Conservation (phyloP, 441 rosid genomes). For the Croton setiger region DNA sequence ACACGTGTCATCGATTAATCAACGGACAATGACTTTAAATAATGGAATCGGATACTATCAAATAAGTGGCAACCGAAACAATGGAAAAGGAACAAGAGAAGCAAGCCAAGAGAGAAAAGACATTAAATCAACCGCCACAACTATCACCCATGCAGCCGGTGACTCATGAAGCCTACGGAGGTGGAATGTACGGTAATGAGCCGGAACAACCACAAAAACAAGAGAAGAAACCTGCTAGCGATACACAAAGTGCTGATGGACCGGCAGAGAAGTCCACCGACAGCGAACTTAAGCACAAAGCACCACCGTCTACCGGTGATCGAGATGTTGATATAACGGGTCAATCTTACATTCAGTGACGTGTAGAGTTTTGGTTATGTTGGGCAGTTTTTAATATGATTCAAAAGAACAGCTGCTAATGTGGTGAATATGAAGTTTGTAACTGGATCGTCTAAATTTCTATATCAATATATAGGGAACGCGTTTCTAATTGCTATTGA, state of each 20-base stretch:
- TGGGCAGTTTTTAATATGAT: too few species aligned
- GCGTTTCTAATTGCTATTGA: too few species aligned
- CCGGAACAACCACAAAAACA: slow-evolving; percentile 14
- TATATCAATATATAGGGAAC: too few species aligned
- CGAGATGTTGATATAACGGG: slow-evolving; percentile 59
- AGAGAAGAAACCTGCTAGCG: slow-evolving; percentile 50
- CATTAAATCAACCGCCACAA: slow-evolving; percentile 33
- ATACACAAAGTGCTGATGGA: slow-evolving; percentile 62
- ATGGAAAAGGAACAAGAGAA: slow-evolving; percentile 32
- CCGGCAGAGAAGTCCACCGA: slow-evolving; percentile 25
- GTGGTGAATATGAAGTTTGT: too few species aligned
- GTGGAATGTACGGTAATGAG: slow-evolving; percentile 55
- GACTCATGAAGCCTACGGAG: slow-evolving; percentile 56
- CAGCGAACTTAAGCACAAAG: slow-evolving; percentile 43
- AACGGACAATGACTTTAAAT: too few species aligned
- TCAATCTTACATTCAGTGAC: slow-evolving; percentile 58
- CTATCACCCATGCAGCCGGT: slow-evolving; percentile 47
- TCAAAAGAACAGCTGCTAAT: too few species aligned
- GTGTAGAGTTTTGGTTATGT: not conserved
- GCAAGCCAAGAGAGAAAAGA: slow-evolving; percentile 17
- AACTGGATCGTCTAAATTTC: too few species aligned
- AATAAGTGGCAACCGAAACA: too few species aligned
- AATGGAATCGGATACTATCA: too few species aligned
- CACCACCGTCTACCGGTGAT: slow-evolving; percentile 60
- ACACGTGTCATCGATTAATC: too few species aligned